Evolutionary conservation across 2,329 filamentous ascomycete species (phyloP), one percentile per base, ranked within the genome.

Genomic region (Ophiostoma tasmaniense): DNA sequence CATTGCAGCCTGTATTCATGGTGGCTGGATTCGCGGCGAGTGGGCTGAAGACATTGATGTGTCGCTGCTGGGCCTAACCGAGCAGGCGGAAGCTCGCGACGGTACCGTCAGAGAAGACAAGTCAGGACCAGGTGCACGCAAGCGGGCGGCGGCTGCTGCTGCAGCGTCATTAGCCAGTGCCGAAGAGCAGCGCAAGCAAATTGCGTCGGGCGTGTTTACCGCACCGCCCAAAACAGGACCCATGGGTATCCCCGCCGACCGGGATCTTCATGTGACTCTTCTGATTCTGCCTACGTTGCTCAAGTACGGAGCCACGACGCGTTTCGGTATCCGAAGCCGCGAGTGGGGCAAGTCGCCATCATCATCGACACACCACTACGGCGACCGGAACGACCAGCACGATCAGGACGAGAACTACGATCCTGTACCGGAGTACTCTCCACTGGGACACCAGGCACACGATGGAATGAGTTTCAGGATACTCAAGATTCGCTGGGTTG

Each of bases 391-490:
- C 20, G 61, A 64, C 13, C 28, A 62, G 25, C 61, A 65, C n/a
- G 64, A 65, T 1, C 64, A 65, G 37, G 64, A 65, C 64, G 64
- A 65, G n/a, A 65, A 45, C 22, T 17, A 65, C 5, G 37, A 65
- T 22, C 64, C 64, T 17, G 20, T 20, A 7, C 37, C 33, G 6
- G 64, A 65, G 1, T 14, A 4, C 28, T 39, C 64, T 2, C 64
- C 64, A 14, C 64, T 65, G n/a, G 64, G 64, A 1, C 64, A 74
- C 33, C 72, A 75, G 35, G 67, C 72, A 10, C 93, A 97, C 75
- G 93, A 96, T 73, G 93, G 93, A 2, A 86, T 97, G 77, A 97
- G 93, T 76, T 98, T 91, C 79, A 92, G 90, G 84, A 86, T 99
- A 65, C 83, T 88, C 71, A 87, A 88, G 67, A 85, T 97, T 13